Percentiles rank a stretch among this genome's conserved stretches.
These are phyloP conservation scores for Ogataea trehalophila DNA, from an alignment of 805 yeast genomes.

Conservation along the genomic window DNA sequence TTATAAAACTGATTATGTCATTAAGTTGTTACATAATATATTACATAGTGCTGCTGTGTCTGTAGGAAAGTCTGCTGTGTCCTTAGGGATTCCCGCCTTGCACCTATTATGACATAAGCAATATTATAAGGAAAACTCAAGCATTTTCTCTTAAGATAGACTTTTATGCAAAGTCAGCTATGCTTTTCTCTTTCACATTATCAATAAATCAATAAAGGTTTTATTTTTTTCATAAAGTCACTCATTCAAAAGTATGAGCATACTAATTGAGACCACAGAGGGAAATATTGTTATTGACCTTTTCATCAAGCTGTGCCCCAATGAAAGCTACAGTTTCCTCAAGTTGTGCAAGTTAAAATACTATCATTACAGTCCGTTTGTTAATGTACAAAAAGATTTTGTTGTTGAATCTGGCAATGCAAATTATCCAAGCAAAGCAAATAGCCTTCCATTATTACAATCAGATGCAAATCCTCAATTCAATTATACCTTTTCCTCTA, in stretches of 20 bases:
- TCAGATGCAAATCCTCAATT: not conserved
- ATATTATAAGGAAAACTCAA: too few species aligned
- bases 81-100: too few species aligned
- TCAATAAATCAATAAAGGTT: too few species aligned
- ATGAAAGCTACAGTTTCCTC: conserved; percentile 42
- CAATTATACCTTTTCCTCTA: conserved; percentile 16
- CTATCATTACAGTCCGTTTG: conserved; percentile 48
- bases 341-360: conserved; percentile 49
- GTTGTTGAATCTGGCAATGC: conserved; percentile 47
- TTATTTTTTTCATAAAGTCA: not conserved
- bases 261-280: conserved; percentile 32
- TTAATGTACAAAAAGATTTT: conserved; percentile 36
- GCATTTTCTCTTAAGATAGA: too few species aligned
- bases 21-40: too few species aligned
- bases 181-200: too few species aligned
- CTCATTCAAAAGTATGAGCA: conserved; percentile 30
- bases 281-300: conserved; percentile 54
- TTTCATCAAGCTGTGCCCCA: conserved; percentile 30
- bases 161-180: too few species aligned
- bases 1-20: too few species aligned
- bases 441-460: not conserved
- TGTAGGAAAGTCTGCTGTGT: too few species aligned
- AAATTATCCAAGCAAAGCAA: conserved; percentile 31
- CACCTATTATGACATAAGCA: too few species aligned
- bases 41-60: too few species aligned